Evolutionary conservation across 2,329 filamentous ascomycete genomes (phyloP), one percentile per base, ranked within the genome.

Genomic region (Trichoderma afroharzianum): DNA sequence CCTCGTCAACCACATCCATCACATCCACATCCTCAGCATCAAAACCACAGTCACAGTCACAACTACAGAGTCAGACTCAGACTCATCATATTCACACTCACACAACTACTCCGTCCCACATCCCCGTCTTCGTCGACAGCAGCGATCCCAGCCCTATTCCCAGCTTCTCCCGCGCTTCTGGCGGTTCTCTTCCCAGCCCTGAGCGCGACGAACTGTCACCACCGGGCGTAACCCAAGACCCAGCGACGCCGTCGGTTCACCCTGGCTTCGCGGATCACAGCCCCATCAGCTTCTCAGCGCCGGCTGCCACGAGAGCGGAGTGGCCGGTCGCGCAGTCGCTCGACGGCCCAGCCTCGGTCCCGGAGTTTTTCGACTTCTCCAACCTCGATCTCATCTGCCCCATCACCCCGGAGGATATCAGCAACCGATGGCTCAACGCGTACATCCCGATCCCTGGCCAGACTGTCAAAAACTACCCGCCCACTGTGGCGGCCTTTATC

Each of bases 361-460:
- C 57, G 18, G 57, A 69, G 3, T 53, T 61, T n/a, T 75, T 81
- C 28, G 75, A 82, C 61, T 85, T 84, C 66, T 75, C 78, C 6
- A 47, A 68, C 14, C 70, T 81, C 2, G 78, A 82, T 14, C 79
- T 87, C 7, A 71, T 81, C 0, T 85, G 84, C 70, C 82, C 83
- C 2, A 85, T 87, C 73, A 81, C 85, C 61, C 81, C 80, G 0
- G 82, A 85, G 28, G 81, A 82, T 18, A 85, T 87, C 63, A 81
- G 79, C 14, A 85, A 84, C 53, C 84, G 85, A 12, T 87, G 85
- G 85, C 76, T 87, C 30, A 82, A 85, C 36, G 76, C 81, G 2
- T 86, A 82, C 43, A 81, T 87, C 6, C 84, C 85, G 0, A 71
- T 83, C 0, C 81, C 83, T 0, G 82, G 81, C 3, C 84, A 86